phyloP scores from a whole-genome alignment of 2,329 filamentous ascomycete species.

The Phyllosticta citrichinensis region DNA sequence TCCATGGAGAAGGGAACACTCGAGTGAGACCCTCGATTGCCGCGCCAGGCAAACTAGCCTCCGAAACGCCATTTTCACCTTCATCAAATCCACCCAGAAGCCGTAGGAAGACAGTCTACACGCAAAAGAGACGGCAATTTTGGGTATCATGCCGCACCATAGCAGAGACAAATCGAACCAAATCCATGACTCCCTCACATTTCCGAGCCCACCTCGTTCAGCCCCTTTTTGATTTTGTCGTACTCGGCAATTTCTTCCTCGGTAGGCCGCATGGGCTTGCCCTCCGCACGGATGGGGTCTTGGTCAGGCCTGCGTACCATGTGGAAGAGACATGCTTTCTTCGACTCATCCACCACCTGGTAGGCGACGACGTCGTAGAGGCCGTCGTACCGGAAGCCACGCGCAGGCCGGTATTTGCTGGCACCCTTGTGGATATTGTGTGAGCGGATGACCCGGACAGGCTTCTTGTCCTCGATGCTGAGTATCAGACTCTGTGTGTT shows the following conservation, averaged over 20 bases:
- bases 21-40: too few relatives aligned
- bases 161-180: too few relatives aligned
- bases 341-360: conserved; percentile 29
- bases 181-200: too few relatives aligned
- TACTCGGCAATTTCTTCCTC: conserved; percentile 22
- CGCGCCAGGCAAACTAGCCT: too few relatives aligned
- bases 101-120: too few relatives aligned
- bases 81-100: too few relatives aligned
- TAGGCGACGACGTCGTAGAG: conserved; percentile 39
- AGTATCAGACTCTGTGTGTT: conserved; percentile 36
- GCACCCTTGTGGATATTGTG: conserved; percentile 23
- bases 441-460: conserved; percentile 44
- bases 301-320: conserved; percentile 36
- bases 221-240: not conserved
- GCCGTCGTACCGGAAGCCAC: conserved; percentile 49
- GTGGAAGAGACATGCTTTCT: conserved; percentile 39
- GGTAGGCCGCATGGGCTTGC: conserved; percentile 35
- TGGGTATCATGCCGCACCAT: too few relatives aligned
- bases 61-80: too few relatives aligned
- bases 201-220: not conserved
- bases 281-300: conserved; percentile 36
- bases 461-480: conserved; percentile 23
- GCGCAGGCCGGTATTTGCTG: conserved; percentile 34
- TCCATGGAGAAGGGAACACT: too few relatives aligned
- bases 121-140: not conserved